These are phyloP conservation scores for Clitoria ternatea DNA, from an alignment of 306 rosid genomes.

Conservation along the genomic window DNA sequence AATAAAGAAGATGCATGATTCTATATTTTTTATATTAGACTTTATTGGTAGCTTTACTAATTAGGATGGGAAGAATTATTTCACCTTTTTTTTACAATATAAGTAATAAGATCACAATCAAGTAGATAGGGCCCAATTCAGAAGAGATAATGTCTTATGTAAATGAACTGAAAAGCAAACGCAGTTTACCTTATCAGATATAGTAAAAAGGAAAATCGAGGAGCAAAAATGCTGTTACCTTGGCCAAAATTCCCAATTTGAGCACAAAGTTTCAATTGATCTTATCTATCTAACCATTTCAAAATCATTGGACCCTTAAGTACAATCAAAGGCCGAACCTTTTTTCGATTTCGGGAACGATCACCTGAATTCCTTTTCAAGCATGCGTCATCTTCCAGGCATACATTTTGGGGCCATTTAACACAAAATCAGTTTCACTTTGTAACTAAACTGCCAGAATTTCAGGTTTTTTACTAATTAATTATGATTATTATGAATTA, in stretches of 20 bases:
- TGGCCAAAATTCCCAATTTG: not conserved
- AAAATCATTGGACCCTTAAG: not conserved
- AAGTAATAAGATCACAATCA: not conserved
- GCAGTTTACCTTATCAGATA: too few relatives aligned
- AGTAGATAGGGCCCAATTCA: too few relatives aligned
- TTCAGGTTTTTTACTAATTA: not conserved
- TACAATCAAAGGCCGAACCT: conserved; percentile 19
- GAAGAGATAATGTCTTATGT: too few relatives aligned
- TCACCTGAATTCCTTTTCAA: conserved; percentile 6
- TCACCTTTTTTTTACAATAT: too few relatives aligned
- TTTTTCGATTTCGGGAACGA: conserved; percentile 14
- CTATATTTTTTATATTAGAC: too few relatives aligned
- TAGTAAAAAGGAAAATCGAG: not conserved
- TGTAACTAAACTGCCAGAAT: not conserved
- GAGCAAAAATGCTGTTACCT: not conserved
- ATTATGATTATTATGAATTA: not conserved
- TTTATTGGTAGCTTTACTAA: too few relatives aligned
- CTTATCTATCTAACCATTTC: not conserved
- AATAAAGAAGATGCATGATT: too few relatives aligned
- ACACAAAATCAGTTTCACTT: not conserved
- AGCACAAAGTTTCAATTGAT: not conserved
- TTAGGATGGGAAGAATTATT: too few relatives aligned
- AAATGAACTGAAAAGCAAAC: not conserved
- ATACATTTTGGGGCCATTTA: not conserved
- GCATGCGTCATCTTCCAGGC: conserved; percentile 37